Percentiles rank a stretch among this genome's conserved stretches.
phyloP scores from a whole-genome alignment of 805 yeast genomes.

The Scheffersomyces coipomensis region DNA sequence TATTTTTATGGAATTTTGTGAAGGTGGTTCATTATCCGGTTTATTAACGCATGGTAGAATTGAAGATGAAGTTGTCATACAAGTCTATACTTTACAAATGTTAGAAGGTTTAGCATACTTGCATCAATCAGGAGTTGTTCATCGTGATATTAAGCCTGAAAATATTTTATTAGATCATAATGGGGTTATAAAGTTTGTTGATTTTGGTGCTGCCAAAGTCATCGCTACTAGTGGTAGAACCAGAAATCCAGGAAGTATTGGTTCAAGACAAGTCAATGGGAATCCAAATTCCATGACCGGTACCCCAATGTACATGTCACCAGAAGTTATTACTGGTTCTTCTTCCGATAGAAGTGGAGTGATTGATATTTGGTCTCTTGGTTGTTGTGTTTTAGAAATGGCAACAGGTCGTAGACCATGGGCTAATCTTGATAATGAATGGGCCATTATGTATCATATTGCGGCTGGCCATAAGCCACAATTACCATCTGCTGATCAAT shows the following conservation, averaged over 20 bases:
- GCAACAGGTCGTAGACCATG: constrained; percentile 95
- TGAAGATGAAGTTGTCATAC: constrained; percentile 91
- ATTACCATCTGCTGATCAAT: constrained; percentile 74
- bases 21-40: constrained; percentile 88
- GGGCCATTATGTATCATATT: constrained; percentile 98
- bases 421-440: constrained; percentile 94
- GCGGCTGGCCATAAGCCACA: constrained; percentile 93
- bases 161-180: constrained; percentile 85
- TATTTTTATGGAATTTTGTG: constrained; percentile 96
- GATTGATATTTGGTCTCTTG: constrained; percentile 92
- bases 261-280: neutral
- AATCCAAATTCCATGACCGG: constrained; percentile 68
- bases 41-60: constrained; percentile 88
- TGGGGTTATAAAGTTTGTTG: constrained; percentile 93
- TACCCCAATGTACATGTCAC: constrained; percentile 99
- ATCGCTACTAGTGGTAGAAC: constrained; percentile 61
- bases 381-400: constrained; percentile 96
- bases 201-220: constrained; percentile 96
- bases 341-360: constrained; percentile 60
- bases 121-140: constrained; percentile 94
- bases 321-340: constrained; percentile 87
- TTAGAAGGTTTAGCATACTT: constrained; percentile 92
- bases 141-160: constrained; percentile 95
- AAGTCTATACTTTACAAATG: constrained; percentile 87
- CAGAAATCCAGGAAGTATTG: constrained; percentile 17